Conservation (phyloP, 495 filamentous ascomycete species). For the Choiromyces venosus region DNA sequence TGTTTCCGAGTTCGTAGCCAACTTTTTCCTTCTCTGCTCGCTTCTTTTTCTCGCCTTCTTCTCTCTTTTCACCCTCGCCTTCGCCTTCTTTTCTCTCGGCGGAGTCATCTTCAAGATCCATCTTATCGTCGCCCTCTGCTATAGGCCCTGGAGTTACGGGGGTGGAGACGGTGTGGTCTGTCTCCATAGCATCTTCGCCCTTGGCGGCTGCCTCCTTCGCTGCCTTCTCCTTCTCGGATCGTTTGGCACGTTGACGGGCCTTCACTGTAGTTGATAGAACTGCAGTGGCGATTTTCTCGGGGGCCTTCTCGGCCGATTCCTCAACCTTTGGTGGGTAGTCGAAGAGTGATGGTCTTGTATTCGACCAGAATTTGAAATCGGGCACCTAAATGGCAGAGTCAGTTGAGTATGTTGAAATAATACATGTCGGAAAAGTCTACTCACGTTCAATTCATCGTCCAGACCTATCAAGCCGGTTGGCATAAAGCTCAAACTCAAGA, state of each 20-base stretch:
- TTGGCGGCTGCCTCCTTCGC: constrained; percentile 61
- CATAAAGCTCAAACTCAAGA: constrained; percentile 86
- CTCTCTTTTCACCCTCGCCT: constrained; percentile 55
- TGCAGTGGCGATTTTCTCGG: constrained; percentile 90
- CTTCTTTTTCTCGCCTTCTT: constrained; percentile 64
- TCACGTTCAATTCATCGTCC: constrained; percentile 69
- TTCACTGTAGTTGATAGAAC: constrained; percentile 95
- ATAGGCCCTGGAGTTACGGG: constrained; percentile 61
- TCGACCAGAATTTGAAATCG: constrained; percentile 93
- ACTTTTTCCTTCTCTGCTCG: constrained; percentile 94
- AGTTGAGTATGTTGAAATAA: neutral
- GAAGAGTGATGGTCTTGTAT: constrained; percentile 88
- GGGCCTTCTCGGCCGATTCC: constrained; percentile 85
- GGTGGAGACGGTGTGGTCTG: constrained; percentile 68
- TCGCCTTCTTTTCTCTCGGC: constrained; percentile 54
- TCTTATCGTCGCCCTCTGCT: constrained; percentile 63
- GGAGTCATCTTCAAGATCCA: constrained; percentile 63
- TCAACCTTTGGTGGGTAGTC: constrained; percentile 97
- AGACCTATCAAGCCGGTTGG: constrained; percentile 93
- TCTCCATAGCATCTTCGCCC: constrained; percentile 82
- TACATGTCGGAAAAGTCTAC: neutral
- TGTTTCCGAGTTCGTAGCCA: constrained; percentile 92
- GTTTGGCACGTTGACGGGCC: constrained; percentile 81
- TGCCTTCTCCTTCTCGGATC: constrained; percentile 57
- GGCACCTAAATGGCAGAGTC: constrained; percentile 56